These are phyloP conservation scores for Iberis pinnata DNA, from an alignment of 345 rosid species.

Conservation along the genomic window DNA sequence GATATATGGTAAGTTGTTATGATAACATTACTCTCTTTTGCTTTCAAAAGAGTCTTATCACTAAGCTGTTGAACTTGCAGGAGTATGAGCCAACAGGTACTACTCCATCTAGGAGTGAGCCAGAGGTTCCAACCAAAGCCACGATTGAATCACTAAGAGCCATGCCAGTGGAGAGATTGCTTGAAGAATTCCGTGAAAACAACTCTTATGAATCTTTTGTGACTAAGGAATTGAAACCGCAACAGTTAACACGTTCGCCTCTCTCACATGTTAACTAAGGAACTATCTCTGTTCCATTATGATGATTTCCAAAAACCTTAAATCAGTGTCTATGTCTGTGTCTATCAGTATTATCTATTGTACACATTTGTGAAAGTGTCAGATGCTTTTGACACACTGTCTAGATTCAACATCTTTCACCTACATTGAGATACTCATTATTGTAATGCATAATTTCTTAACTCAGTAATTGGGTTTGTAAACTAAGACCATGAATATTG, in stretches of 20 bases:
- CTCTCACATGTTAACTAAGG: slow-evolving; percentile 65
- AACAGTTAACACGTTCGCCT: slow-evolving; percentile 82
- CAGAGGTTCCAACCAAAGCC: slow-evolving; percentile 67
- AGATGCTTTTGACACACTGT: too few relatives aligned
- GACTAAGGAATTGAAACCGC: slow-evolving; percentile 60
- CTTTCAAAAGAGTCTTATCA: background rate
- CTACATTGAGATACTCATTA: too few relatives aligned
- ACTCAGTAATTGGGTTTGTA: too few relatives aligned
- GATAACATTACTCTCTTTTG: background rate
- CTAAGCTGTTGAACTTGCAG: slow-evolving; percentile 36
- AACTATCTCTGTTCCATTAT: slow-evolving; percentile 26
- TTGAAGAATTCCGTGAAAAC: slow-evolving; percentile 73
- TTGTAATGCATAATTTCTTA: too few relatives aligned
- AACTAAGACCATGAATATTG: too few relatives aligned
- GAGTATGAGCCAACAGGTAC: slow-evolving; percentile 78
- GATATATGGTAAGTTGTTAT: slow-evolving; percentile 49
- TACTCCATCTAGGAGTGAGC: slow-evolving; percentile 65
- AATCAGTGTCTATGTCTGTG: slow-evolving; percentile 20
- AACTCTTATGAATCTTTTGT: slow-evolving; percentile 75
- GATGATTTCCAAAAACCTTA: too few relatives aligned
- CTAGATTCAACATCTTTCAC: too few relatives aligned
- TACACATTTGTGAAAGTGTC: background rate
- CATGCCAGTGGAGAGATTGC: slow-evolving; percentile 68
- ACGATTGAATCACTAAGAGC: slow-evolving; percentile 74
- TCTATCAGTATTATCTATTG: slow-evolving; percentile 14